Evolutionary conservation across 208 protist genomes (phyloP).

Genomic region (Wallacemonas sp.): DNA sequence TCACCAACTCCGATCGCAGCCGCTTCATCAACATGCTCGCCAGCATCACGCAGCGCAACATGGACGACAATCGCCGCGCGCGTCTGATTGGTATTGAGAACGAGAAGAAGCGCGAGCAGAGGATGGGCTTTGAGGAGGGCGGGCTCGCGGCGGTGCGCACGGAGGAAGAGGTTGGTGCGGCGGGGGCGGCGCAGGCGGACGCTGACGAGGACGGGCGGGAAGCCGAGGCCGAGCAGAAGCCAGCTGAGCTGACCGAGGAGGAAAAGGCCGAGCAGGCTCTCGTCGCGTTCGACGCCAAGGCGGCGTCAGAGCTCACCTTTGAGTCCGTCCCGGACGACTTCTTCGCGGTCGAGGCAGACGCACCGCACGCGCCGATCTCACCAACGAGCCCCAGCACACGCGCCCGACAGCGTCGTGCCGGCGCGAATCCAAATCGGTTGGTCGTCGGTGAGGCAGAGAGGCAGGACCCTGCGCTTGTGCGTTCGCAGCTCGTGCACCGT

Average conservation of each 20-base stretch:
- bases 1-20: constrained; percentile 56
- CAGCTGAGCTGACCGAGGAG: constrained; percentile 14
- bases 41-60: constrained; percentile 63
- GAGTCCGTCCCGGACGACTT: constrained; percentile 38
- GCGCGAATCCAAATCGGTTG: not conserved
- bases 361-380: not conserved
- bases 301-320: constrained; percentile 27
- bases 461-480: constrained; percentile 22
- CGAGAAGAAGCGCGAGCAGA: constrained; percentile 55
- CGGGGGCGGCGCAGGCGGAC: not conserved
- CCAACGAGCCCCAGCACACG: not conserved
- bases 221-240: not conserved
- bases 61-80: constrained; percentile 43
- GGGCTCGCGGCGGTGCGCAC: not conserved
- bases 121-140: constrained; percentile 52
- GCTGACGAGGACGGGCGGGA: constrained; percentile 4
- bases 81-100: constrained; percentile 66
- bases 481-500: constrained; percentile 60
- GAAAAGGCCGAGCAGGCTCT: constrained; percentile 31
- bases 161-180: not conserved
- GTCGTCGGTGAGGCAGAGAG: not conserved
- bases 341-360: not conserved
- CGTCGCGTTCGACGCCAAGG: constrained; percentile 17
- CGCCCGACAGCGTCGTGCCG: not conserved
- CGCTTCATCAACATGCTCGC: constrained; percentile 59